Percentiles rank a stretch among this genome's conserved stretches.
Conservation (phyloP, 1,139 yeast genomes). For the Pneumocystis murina region DNA sequence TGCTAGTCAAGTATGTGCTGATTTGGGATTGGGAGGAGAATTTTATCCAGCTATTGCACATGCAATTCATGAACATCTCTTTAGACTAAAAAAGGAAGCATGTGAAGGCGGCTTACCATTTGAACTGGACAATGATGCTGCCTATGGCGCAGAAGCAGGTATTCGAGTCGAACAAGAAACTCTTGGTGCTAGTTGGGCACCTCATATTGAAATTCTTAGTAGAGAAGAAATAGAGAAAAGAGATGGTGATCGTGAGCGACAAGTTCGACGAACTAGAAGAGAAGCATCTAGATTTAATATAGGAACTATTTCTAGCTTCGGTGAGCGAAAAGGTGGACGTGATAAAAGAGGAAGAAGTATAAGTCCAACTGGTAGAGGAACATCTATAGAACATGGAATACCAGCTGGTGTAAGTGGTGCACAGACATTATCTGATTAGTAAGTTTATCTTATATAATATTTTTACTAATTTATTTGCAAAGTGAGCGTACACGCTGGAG, state of each 20-base stretch:
- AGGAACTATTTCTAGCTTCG: conserved; percentile 3
- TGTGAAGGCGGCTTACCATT: conserved; percentile 63
- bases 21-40: conserved; percentile 70
- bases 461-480: conserved; percentile 1
- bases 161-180: conserved; percentile 45
- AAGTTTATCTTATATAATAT: neutral
- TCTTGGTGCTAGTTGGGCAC: conserved; percentile 73
- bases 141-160: conserved; percentile 48
- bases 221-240: conserved; percentile 91
- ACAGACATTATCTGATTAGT: conserved; percentile 5
- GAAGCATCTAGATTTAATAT: conserved; percentile 59
- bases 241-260: conserved; percentile 88
- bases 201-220: conserved; percentile 68
- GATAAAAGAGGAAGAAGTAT: neutral
- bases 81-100: conserved; percentile 67
- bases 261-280: conserved; percentile 77
- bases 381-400: conserved; percentile 4
- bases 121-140: conserved; percentile 43
- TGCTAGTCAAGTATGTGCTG: conserved; percentile 69
- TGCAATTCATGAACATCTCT: conserved; percentile 64
- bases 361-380: conserved; percentile 1
- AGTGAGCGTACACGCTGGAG: conserved; percentile 12
- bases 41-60: conserved; percentile 84
- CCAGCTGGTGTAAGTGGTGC: conserved; percentile 9
- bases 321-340: conserved; percentile 6